Conservation (phyloP, 2,329 filamentous ascomycete genomes). For the Fusarium devonianum region DNA sequence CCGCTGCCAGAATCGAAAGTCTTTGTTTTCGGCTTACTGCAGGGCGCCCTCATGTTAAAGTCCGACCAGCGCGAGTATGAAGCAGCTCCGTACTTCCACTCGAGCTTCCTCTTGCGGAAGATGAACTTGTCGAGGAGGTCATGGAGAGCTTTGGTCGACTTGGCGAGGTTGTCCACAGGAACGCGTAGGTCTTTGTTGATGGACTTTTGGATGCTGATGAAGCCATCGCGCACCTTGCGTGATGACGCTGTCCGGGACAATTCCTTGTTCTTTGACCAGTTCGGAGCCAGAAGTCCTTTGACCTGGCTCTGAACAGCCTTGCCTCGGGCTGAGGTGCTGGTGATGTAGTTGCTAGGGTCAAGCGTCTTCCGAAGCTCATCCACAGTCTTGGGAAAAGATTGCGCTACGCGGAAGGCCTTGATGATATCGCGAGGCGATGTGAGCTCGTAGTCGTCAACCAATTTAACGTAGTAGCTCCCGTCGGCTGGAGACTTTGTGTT, state of each 20-base stretch:
- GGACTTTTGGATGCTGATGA: conserved; percentile 10
- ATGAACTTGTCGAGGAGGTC: background rate
- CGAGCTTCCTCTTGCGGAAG: background rate
- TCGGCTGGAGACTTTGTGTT: background rate
- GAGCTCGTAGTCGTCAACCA: conserved; percentile 3
- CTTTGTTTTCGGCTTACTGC: background rate
- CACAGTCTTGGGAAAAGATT: conserved; percentile 3
- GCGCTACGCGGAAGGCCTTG: conserved; percentile 3
- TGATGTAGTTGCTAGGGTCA: background rate
- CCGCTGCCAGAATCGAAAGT: background rate
- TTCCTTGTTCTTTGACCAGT: conserved; percentile 29
- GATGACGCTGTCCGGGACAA: conserved; percentile 14
- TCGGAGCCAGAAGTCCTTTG: conserved; percentile 14
- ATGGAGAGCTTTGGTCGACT: conserved; percentile 11
- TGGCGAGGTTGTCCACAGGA: background rate
- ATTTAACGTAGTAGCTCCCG: conserved; percentile 2
- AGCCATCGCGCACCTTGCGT: conserved; percentile 26
- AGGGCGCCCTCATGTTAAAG: background rate
- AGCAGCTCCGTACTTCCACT: background rate
- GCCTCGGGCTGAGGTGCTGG: background rate
- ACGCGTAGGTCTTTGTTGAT: conserved; percentile 12
- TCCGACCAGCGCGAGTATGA: background rate
- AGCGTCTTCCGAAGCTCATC: conserved; percentile 6
- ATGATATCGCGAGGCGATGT: conserved; percentile 2
- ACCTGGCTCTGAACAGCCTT: conserved; percentile 1